phyloP scores from a whole-genome alignment of 2,329 filamentous ascomycete genomes.

The Cladosporium cucumerinum region DNA sequence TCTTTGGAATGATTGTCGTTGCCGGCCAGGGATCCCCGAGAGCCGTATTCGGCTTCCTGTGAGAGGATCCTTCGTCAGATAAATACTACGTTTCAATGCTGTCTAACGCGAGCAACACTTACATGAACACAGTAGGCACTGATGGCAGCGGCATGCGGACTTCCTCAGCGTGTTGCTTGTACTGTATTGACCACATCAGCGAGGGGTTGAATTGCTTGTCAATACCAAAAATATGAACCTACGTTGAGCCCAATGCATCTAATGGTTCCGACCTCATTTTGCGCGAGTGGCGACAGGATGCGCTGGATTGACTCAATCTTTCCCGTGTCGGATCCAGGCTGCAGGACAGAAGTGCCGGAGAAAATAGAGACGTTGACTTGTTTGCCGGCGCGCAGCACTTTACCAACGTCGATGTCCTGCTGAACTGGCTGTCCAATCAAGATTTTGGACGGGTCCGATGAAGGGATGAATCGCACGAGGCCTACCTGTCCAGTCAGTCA shows the following conservation, averaged over 20 bases:
- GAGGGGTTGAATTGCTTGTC: not conserved
- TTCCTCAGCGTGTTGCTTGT: not conserved
- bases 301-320: slow-evolving; percentile 35
- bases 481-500: not conserved
- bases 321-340: slow-evolving; percentile 52
- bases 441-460: not conserved
- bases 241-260: slow-evolving; percentile 57
- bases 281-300: slow-evolving; percentile 51
- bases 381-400: slow-evolving; percentile 54
- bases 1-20: not conserved
- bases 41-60: not conserved
- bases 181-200: not conserved
- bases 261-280: slow-evolving; percentile 55
- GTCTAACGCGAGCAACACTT: not conserved
- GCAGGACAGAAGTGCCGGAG: slow-evolving; percentile 57
- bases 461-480: not conserved
- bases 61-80: not conserved
- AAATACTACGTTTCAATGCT: not conserved
- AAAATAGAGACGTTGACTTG: slow-evolving; percentile 57
- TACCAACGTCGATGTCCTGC: slow-evolving; percentile 42
- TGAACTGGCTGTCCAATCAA: not conserved
- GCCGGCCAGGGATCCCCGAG: not conserved
- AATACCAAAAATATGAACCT: not conserved
- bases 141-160: not conserved
- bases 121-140: not conserved